phyloP scores from a whole-genome alignment of 2,329 filamentous ascomycete species.

The Rutstroemia sp. region DNA sequence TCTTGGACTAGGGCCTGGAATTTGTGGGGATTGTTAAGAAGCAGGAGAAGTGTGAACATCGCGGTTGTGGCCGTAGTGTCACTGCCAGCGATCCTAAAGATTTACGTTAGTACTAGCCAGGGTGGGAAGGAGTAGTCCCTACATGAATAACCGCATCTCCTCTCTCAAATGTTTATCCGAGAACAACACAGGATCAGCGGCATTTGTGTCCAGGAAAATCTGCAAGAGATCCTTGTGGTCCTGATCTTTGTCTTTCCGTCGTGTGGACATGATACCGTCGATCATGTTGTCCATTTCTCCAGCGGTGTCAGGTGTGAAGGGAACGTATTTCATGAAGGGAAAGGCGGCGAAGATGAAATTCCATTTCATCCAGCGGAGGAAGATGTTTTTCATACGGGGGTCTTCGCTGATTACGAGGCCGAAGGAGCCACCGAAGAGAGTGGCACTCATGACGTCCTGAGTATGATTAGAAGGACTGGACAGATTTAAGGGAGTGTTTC shows the following conservation, averaged over 20 bases:
- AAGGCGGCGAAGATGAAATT: conserved; percentile 2
- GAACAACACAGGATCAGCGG: conserved; percentile 11
- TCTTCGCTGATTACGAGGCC: conserved; percentile 15
- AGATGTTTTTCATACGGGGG: conserved; percentile 11
- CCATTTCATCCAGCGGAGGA: conserved; percentile 10
- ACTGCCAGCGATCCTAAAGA: background rate
- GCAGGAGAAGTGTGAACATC: background rate
- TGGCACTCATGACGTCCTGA: conserved; percentile 17
- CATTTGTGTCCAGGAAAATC: conserved; percentile 16
- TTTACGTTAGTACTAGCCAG: background rate
- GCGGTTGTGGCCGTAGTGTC: background rate
- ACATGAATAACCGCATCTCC: conserved; percentile 20
- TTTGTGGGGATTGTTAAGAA: background rate
- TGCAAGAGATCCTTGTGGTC: conserved; percentile 14
- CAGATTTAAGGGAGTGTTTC: background rate
- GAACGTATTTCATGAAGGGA: conserved; percentile 10
- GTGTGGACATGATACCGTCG: conserved; percentile 11
- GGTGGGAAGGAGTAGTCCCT: background rate
- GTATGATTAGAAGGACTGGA: background rate
- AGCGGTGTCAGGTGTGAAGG: conserved; percentile 8
- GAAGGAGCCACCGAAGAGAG: conserved; percentile 18
- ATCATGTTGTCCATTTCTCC: conserved; percentile 9
- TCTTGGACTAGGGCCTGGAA: background rate
- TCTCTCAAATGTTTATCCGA: conserved; percentile 13
- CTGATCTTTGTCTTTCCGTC: conserved; percentile 7